Evolutionary conservation across 495 filamentous ascomycete genomes (phyloP).

Genomic region (Poronia punctata): DNA sequence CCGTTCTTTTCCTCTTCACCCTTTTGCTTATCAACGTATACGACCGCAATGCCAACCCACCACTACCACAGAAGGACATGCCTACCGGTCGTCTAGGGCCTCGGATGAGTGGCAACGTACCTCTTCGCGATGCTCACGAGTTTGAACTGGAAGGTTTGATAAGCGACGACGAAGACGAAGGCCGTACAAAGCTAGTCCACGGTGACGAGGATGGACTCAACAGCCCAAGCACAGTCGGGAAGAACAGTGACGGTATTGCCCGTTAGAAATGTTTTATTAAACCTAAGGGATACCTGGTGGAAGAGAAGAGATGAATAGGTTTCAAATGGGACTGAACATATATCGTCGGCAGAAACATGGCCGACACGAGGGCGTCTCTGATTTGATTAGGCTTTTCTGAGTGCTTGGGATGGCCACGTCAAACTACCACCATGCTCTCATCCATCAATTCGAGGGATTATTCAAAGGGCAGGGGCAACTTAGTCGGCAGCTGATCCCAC

Average conservation of each 20-base stretch:
- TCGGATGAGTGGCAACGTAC: conserved; percentile 52
- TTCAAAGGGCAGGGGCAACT: too few species aligned
- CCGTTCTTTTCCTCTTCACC: conserved; percentile 83
- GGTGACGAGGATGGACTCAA: conserved; percentile 28
- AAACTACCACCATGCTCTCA: too few species aligned
- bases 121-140: conserved; percentile 69
- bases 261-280: conserved; percentile 11
- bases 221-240: conserved; percentile 34
- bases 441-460: too few species aligned
- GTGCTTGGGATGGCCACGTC: too few species aligned
- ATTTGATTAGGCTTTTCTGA: too few species aligned
- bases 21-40: conserved; percentile 80
- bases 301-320: too few species aligned
- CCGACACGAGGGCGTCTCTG: too few species aligned
- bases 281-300: too few species aligned
- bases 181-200: conserved; percentile 1
- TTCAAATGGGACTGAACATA: too few species aligned
- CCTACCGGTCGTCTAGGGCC: conserved; percentile 22
- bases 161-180: conserved; percentile 67
- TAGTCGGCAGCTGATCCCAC: too few species aligned
- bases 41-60: conserved; percentile 45
- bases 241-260: conserved; percentile 23
- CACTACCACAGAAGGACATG: conserved; percentile 19
- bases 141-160: conserved; percentile 90
- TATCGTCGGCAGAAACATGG: too few species aligned